Evolutionary conservation across 768 basidiomycete species (phyloP), one percentile per base, ranked within the genome.

Genomic region (Mycena vulgaris): DNA sequence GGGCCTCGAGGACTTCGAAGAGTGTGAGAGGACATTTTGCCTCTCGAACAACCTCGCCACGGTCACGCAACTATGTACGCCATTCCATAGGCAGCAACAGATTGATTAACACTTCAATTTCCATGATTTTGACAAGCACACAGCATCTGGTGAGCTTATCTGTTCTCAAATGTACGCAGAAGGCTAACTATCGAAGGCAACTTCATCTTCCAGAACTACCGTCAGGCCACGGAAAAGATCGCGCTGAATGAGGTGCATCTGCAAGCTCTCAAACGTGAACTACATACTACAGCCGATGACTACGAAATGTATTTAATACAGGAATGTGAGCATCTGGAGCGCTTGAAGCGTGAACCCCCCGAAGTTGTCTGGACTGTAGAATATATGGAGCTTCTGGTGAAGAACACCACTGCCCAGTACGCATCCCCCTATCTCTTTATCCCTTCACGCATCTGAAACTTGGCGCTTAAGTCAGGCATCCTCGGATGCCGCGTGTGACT

Each of bases 1-100:
- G 37, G 79, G 80, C 1, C 59, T 78, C 1, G 77, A 80, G 48
- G 79, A 81, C 48, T 72, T 79, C 21, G 77, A 81, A 51, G 75
- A 65, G 10, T 80, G 78, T 60, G 75, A 80, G 55, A 64, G 73
- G 0, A 74, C 70, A 8, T 80, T 80, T 58, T 72, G 69, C 14
- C 70, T 68, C 49, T 80, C 79, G 8, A 80, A 80, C 49, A 66
- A 71, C 13, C 72, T 80, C 0, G 79, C 79, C 2, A 17, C 73
- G 2, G 67, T 63, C 30, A 70, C 73, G 23, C 74, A 72, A 2
- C 53, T 72, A 8, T 52, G 68, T 5, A 72, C 70, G 1, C 67
- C 69, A 3, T 79, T 78, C 53, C 77, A 78, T 49, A 66, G 73
- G 0, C 62, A 73, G 9, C 78, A 78, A 61, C 60, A 66, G 16